Evolutionary conservation across 257 asterid species (phyloP).

Genomic region (Solanum corneliomulleri): DNA sequence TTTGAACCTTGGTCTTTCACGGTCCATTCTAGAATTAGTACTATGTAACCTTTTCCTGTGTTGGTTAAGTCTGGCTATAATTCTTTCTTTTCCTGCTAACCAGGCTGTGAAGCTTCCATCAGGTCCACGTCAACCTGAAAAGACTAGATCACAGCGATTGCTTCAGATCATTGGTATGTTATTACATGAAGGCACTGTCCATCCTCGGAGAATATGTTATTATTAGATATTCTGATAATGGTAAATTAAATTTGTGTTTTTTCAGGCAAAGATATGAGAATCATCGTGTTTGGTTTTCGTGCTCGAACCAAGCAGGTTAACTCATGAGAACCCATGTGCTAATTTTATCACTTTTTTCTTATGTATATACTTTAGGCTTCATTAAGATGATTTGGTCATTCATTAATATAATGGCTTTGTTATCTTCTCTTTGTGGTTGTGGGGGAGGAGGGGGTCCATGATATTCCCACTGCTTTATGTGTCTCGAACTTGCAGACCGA

Average conservation of each 20-base stretch:
- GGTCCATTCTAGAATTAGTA: background rate
- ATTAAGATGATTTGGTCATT: background rate
- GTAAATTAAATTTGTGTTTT: background rate
- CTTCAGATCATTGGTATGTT: conserved; percentile 90
- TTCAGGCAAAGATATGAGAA: conserved; percentile 97
- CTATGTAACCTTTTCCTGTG: background rate
- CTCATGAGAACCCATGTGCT: conserved; percentile 8
- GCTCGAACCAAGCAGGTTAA: conserved; percentile 91
- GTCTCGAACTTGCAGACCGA: background rate
- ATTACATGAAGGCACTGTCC: background rate
- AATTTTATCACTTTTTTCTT: conserved; percentile 5
- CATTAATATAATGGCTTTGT: background rate
- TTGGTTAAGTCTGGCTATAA: background rate
- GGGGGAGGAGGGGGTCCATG: background rate
- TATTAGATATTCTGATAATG: background rate
- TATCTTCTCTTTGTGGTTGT: background rate
- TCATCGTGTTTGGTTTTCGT: conserved; percentile 83
- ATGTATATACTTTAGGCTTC: background rate
- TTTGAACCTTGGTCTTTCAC: background rate
- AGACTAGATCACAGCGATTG: conserved; percentile 60
- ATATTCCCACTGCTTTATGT: background rate
- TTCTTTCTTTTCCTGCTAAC: conserved; percentile 15
- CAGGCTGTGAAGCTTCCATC: conserved; percentile 62
- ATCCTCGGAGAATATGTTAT: background rate
- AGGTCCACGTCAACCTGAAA: conserved; percentile 57